Base-by-base conservation (phyloP, 1,139 yeast genomes). In the Debaryomyces subglobosus region DNA sequence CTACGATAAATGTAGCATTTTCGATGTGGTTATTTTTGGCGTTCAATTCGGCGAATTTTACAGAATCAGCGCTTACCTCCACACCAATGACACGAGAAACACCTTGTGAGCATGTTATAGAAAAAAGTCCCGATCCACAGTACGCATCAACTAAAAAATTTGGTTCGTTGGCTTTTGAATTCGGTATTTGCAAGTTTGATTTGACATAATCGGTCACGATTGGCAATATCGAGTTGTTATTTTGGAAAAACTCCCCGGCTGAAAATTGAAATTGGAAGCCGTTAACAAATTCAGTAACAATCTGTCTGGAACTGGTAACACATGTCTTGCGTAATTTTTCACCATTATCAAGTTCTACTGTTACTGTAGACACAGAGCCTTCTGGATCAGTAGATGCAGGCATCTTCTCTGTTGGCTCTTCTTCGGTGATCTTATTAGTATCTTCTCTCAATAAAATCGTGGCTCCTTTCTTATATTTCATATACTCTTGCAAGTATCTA, bases 201-300 rank as follows among this genome's bases (percentile, higher is more conserved):
- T 85, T 81, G 16, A 94, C 99, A 62, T 90, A 91, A 41, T 74
- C 72, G 1, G 96, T 88, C 8, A 94, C 96, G 2, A 76, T 68
- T 1, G 97, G 96, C 53, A 94, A 74, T 33, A 94, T 94, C 18
- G 96, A 86, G 65, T 91, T 94, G 70, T 94, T 94, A 69, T 94
- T 94, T 68, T 94, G 99, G 76, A 94, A 94, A 62, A 94, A 94
- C 61, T 92, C 96, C 47, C 96, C 96, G 0, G 98, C 97, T 20
- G 92, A 85, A 65, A 89, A 94, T 61, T 89, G 85, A 68, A 94
- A 94, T 45, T 83, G 80, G 67, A 74, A 85, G 4, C 88, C 94
- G 52, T 80, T 77, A 47, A 92, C 84, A 56, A 79, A 79, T 63
- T 94, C 99, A 5, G 84, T 82, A 45, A 92, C 95, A 46, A 89